These are phyloP conservation scores for Fomitopsis pulvina DNA, from an alignment of 768 basidiomycete genomes.

Conservation along the genomic window DNA sequence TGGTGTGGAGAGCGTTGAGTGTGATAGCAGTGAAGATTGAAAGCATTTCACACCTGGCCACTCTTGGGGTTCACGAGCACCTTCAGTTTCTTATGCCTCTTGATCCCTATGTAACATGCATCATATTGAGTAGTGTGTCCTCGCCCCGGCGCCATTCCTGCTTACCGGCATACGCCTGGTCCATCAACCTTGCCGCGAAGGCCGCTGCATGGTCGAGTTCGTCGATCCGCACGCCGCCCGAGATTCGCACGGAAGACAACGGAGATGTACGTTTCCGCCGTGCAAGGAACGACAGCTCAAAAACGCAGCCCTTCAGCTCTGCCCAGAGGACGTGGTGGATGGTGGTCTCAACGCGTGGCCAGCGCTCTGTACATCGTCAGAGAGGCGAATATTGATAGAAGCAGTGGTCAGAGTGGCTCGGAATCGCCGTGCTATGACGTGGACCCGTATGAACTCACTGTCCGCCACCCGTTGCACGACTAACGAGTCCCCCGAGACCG, in stretches of 20 bases:
- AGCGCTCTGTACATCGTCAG: constrained; percentile 13
- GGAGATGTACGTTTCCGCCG: constrained; percentile 35
- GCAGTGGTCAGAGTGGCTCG: neutral
- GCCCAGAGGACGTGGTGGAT: constrained; percentile 52
- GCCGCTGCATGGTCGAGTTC: constrained; percentile 30
- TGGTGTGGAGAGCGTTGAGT: constrained; percentile 22
- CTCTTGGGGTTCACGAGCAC: constrained; percentile 77
- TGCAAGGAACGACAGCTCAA: constrained; percentile 48
- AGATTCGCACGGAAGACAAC: constrained; percentile 35
- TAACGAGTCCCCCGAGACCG: constrained; percentile 23
- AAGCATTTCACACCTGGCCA: constrained; percentile 66
- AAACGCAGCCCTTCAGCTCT: constrained; percentile 25
- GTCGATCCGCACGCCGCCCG: constrained; percentile 34
- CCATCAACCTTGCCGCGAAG: constrained; percentile 53
- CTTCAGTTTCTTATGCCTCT: constrained; percentile 49
- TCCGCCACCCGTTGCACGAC: constrained; percentile 19
- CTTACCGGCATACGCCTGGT: constrained; percentile 58
- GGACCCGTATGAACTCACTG: constrained; percentile 6
- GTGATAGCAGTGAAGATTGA: neutral
- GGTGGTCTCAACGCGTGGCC: constrained; percentile 26
- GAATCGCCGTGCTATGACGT: neutral
- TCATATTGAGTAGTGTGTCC: constrained; percentile 5
- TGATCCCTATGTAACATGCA: constrained; percentile 34
- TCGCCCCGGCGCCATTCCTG: too few species aligned
- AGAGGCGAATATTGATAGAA: neutral